phyloP scores from a whole-genome alignment of 139 green algal genomes.

The Chlorella ohadii region DNA sequence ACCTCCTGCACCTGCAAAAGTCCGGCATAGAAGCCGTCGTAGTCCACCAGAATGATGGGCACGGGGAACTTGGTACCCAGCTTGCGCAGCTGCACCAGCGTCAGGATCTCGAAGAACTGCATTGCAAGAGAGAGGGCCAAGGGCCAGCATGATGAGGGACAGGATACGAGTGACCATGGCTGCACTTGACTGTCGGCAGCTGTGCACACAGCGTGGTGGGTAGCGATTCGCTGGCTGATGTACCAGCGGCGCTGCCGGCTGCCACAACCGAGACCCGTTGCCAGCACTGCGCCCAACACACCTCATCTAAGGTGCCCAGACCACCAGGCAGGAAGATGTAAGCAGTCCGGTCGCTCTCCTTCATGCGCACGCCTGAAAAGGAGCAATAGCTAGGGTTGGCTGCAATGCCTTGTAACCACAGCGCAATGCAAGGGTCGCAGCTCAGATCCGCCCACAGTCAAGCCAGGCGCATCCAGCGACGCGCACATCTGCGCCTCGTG shows the following conservation, averaged over 20 bases:
- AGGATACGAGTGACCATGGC: not conserved
- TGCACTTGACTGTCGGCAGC: not conserved
- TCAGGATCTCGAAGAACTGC: slow-evolving; percentile 72
- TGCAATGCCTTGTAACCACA: too few species aligned
- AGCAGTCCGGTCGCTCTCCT: slow-evolving; percentile 60
- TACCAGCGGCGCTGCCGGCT: too few species aligned
- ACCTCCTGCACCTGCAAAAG: slow-evolving; percentile 1
- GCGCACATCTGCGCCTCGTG: too few species aligned
- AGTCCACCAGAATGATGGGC: slow-evolving; percentile 49
- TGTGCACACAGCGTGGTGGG: not conserved
- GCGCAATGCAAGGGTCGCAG: too few species aligned
- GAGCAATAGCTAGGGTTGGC: too few species aligned
- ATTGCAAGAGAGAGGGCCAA: not conserved
- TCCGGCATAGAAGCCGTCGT: slow-evolving; percentile 64
- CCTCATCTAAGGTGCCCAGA: slow-evolving; percentile 49
- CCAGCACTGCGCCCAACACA: not conserved
- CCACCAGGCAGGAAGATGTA: slow-evolving; percentile 83
- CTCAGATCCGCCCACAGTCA: too few species aligned
- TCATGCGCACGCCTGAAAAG: slow-evolving; percentile 55
- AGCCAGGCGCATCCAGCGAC: too few species aligned
- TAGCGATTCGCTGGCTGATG: too few species aligned
- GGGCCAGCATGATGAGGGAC: not conserved
- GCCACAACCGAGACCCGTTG: too few species aligned
- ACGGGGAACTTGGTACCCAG: slow-evolving; percentile 38
- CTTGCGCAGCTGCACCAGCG: slow-evolving; percentile 65